Percentiles rank a stretch among this genome's conserved stretches.
phyloP scores from a whole-genome alignment of 2,329 filamentous ascomycete genomes.

The Emergomyces pasteurianus region DNA sequence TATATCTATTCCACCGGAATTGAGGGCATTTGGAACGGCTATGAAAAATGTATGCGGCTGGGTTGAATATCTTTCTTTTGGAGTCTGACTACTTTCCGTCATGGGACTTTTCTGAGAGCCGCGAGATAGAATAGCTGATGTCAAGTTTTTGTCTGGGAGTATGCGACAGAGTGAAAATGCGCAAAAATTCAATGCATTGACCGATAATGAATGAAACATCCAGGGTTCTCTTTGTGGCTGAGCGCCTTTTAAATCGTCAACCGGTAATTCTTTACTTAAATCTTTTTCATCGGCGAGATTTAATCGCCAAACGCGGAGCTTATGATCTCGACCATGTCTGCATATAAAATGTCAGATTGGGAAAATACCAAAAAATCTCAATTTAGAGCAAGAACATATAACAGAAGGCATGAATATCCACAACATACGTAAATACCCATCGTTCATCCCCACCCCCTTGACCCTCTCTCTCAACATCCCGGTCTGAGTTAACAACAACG shows the following conservation, averaged over 20 bases:
- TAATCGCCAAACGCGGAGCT: conserved; percentile 74
- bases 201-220: conserved; percentile 70
- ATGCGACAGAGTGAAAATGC: conserved; percentile 55
- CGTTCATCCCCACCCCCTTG: conserved; percentile 39
- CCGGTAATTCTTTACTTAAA: conserved; percentile 57
- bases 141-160: background rate
- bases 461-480: background rate
- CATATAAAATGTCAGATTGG: background rate
- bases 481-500: conserved; percentile 41
- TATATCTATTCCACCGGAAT: conserved; percentile 69
- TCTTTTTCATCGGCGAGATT: conserved; percentile 44
- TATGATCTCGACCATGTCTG: conserved; percentile 85
- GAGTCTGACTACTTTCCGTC: conserved; percentile 16
- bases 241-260: conserved; percentile 43
- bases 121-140: background rate
- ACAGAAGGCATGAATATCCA: background rate
- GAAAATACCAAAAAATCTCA: background rate
- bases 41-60: conserved; percentile 37
- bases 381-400: background rate
- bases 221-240: conserved; percentile 53
- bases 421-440: conserved; percentile 67
- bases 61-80: conserved; percentile 3
- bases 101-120: background rate
- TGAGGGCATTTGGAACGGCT: conserved; percentile 67
- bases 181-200: conserved; percentile 95